Percentiles rank a stretch among this genome's conserved stretches.
phyloP scores from a whole-genome alignment of 768 basidiomycete genomes.

The Suillus plorans region DNA sequence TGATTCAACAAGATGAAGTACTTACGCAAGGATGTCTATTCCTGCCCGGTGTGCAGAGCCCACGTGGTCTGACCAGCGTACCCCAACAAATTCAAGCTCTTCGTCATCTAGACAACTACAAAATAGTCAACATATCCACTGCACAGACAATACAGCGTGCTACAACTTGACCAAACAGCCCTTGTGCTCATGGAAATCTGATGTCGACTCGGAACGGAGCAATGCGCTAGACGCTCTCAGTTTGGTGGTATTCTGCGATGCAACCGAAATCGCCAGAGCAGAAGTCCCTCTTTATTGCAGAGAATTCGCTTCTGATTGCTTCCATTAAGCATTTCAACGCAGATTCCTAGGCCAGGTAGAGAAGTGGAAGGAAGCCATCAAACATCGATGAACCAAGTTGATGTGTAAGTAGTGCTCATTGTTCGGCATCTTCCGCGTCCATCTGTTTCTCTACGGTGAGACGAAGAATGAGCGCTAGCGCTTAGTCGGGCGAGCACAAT shows the following conservation, averaged over 20 bases:
- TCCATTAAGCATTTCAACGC: too few species aligned
- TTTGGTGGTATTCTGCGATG: slow-evolving; percentile 5
- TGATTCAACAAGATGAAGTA: background rate
- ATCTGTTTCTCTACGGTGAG: too few species aligned
- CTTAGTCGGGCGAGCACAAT: too few species aligned
- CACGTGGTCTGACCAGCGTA: slow-evolving; percentile 78
- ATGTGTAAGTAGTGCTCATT: too few species aligned
- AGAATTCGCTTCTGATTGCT: too few species aligned
- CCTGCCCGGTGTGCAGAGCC: slow-evolving; percentile 58
- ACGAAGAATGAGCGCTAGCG: too few species aligned
- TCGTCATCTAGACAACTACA: slow-evolving; percentile 79
- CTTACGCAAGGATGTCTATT: slow-evolving; percentile 53
- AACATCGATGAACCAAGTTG: too few species aligned
- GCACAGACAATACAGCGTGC: slow-evolving; percentile 85
- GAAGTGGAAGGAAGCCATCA: too few species aligned
- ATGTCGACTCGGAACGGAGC: background rate
- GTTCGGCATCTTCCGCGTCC: too few species aligned
- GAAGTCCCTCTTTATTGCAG: too few species aligned
- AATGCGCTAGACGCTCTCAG: slow-evolving; percentile 13
- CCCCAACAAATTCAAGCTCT: slow-evolving; percentile 83
- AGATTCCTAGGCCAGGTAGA: too few species aligned
- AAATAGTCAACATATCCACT: slow-evolving; percentile 14
- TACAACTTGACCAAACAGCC: too few species aligned
- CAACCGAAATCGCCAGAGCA: background rate
- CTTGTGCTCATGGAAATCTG: background rate